Base-by-base conservation (phyloP, 306 rosid genomes). In the Cucumis hystrix region DNA sequence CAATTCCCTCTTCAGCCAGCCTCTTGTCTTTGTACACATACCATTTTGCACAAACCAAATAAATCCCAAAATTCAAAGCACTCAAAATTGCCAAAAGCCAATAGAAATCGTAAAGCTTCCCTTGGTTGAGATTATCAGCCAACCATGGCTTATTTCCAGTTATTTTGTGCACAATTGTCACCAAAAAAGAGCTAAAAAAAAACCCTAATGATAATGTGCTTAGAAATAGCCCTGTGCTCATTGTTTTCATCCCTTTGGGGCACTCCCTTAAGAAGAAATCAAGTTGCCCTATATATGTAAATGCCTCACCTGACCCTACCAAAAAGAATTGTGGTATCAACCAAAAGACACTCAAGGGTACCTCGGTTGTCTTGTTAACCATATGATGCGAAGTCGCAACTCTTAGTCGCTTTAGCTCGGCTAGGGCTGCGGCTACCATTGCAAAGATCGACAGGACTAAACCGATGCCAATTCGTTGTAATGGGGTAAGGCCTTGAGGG, bases 231-330 rank as follows among this genome's bases (percentile, higher is more conserved):
- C 98, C 98, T 1, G 98, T 95, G 82, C 98, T 95, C 93, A 90
- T 89, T 0, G 98, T 95, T 78, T 95, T 95, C 98, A 95, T 95
- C 68, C 98, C 98, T 73, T 92, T 92, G 0, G 98, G 98, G 43
- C 98, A 95, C 80, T 95, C 98, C 73, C 96, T 83, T 0, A 95
- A 87, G 77, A 95, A 92, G 78, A 95, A 95, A 33, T 90, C 93
- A 4, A 95, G 84, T 57, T 95, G 97, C 2, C 98, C 98, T 67
- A 88, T 89, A 17, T 95, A 95, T 33, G 83, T 95, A 67, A 92
- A 92, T 16, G 98, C 98, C 83, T 95, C 97, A 0, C 98, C 98
- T 0, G 86, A 65, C 20, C 98, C 98, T 41, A 95, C 97, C 3
- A 95, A 21, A 86, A 92, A 83, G 68, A 89, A 89, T 64, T 95